Base-by-base conservation (phyloP, 768 basidiomycete genomes). In the Psilocybe sp. region DNA sequence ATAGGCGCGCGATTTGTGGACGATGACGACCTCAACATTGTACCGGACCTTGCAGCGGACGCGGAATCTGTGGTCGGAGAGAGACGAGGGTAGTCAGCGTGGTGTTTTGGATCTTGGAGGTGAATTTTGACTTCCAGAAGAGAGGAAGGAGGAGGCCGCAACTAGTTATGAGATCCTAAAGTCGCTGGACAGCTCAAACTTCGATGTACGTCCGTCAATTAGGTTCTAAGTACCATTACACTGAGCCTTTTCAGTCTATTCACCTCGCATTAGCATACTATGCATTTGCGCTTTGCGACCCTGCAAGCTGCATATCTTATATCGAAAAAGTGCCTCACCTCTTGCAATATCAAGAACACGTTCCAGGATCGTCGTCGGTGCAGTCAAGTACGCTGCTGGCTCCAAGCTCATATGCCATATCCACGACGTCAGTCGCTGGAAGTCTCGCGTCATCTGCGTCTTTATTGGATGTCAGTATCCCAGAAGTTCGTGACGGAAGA, bases 231-330 rank as follows among this genome's bases (percentile, higher is more conserved):
- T 23, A 40, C 20, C 20, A 13, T 40, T 53, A 16, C 20, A 44
- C 18, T 35, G 47, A 55, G 51, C 47, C 57, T 42, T 32, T 43
- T 5, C 57, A 93, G 90, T 83, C 84, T 10, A 72, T 89, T 13
- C 71, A 78, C 54, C 74, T 90, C 50, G 76, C 81, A 0, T 70
- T 90, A 43, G 90, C 89, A 2, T 92, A 91, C 65, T 87, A 88
- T 60, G 82, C 85, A 3, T 92, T 89, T 65, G 89, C 92, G 0
- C 65, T 92, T 6, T 82, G 84, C 20, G 73, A 78, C 19, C 84
- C 84, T 14, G 65, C 72, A 2, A 78, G 82, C 49, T 92, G 89
- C 50, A 68, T 95, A 12, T 57, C 69, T 2, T 73, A 86, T 56
- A 72, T 91, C 2, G 61, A 64, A 16, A 72, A 76, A 56, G 77